Evolutionary conservation across 2,329 filamentous ascomycete species (phyloP), one percentile per base, ranked within the genome.

Genomic region (Triangularia setosa): DNA sequence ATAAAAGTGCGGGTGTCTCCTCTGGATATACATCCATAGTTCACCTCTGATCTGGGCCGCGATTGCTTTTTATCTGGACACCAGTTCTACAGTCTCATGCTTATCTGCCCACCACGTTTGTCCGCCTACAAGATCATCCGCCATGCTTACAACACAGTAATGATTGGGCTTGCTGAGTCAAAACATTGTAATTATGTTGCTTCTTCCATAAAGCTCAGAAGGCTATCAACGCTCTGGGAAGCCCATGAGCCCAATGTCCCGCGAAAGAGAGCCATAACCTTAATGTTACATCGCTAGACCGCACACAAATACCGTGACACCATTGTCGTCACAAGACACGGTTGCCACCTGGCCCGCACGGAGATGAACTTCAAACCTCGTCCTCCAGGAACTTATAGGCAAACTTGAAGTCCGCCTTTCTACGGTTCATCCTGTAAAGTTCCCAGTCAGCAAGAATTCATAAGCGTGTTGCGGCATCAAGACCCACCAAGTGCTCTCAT

Each of bases 341-440:
- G 35, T n/a, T 40, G 35, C 35, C 35, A 48, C 21, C 40, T 48
- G 21, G 40, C 40, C 40, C n/a, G 18, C n/a, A 48, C 40, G 3
- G 7, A 21, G 4, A 48, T 21, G 4, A 48, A 21, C 4, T 48
- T 55, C 52, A 55, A 73, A 97, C 85, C 78, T 97, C 94, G 75
- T 98, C 94, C 78, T 98, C 94, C 70, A 98, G 85, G 79, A 95
- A 98, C 79, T 96, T 96, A 83, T 98, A 98, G 65, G 92, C 90
- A 79, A 98, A 98, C 80, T 96, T 96, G 83, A 98, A 98, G 77
- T 98, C 94, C 63, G 92, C 93, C 82, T 98, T 97, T 76, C 94
- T 84, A 70, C 94, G 91, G 78, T 98, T 98, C 94, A 98, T 98
- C 94, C 94, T 97, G 40, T 33, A 6, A 33, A 74, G n/a, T 40